phyloP scores from a whole-genome alignment of 495 filamentous ascomycete species.

The Tuber calosporum region DNA sequence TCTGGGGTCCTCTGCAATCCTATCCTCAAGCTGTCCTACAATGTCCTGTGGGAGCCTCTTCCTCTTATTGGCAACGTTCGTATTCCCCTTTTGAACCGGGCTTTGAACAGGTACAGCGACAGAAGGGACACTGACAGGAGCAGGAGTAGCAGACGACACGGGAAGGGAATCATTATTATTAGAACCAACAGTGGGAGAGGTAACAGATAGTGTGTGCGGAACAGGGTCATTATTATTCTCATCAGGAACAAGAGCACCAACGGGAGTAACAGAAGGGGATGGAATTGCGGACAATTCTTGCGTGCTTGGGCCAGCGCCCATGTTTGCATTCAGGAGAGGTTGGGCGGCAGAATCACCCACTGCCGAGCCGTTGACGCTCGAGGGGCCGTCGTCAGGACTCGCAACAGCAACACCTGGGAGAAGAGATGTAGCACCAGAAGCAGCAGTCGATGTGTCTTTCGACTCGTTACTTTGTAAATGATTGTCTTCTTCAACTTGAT shows the following conservation, averaged over 20 bases:
- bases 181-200: conserved; percentile 25
- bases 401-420: conserved; percentile 32
- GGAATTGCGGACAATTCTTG: conserved; percentile 35
- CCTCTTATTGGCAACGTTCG: conserved; percentile 38
- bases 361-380: conserved; percentile 31
- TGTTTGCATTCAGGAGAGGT: conserved; percentile 31
- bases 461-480: conserved; percentile 37
- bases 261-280: conserved; percentile 28
- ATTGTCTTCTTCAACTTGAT: conserved; percentile 34
- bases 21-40: conserved; percentile 78
- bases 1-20: conserved; percentile 80
- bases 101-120: conserved; percentile 32
- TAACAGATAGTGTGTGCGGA: conserved; percentile 35
- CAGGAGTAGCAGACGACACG: conserved; percentile 28
- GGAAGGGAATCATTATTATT: conserved; percentile 38
- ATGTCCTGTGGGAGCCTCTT: conserved; percentile 65
- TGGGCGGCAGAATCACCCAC: conserved; percentile 26
- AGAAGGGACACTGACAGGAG: conserved; percentile 29
- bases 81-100: conserved; percentile 23
- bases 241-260: conserved; percentile 35
- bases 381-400: conserved; percentile 32
- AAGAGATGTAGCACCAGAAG: conserved; percentile 28
- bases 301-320: conserved; percentile 23
- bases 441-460: conserved; percentile 32
- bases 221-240: conserved; percentile 37